Percentiles rank a stretch among this genome's conserved stretches.
phyloP scores from a whole-genome alignment of 2,329 filamentous ascomycete species.

The Cytospora schulzeri region DNA sequence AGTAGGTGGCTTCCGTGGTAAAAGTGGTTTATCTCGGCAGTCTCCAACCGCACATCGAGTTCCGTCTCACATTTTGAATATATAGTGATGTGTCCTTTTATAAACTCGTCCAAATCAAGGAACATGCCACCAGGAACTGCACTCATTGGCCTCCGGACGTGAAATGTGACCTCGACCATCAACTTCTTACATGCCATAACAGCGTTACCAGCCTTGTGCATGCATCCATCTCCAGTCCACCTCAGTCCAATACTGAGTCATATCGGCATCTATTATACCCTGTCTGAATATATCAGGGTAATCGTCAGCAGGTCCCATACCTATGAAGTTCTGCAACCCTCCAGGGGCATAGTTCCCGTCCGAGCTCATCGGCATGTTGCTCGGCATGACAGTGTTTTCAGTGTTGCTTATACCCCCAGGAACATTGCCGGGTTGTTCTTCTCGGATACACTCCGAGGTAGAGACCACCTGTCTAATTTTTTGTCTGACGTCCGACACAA shows the following conservation, averaged over 20 bases:
- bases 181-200: background rate
- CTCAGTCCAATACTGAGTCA: conserved; percentile 3
- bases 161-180: too few relatives aligned
- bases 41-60: too few relatives aligned
- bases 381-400: background rate
- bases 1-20: too few relatives aligned
- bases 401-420: background rate
- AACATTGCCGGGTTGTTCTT: background rate
- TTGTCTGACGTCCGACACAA: conserved; percentile 8
- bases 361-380: background rate
- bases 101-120: too few relatives aligned
- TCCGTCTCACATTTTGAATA: too few relatives aligned
- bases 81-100: too few relatives aligned
- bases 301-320: background rate
- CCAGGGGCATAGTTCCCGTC: background rate
- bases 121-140: too few relatives aligned
- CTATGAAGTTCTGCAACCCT: background rate
- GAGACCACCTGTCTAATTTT: background rate
- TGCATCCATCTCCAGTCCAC: conserved; percentile 17
- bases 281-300: background rate
- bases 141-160: too few relatives aligned
- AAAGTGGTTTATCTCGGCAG: too few relatives aligned
- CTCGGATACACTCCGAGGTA: background rate
- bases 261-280: background rate
- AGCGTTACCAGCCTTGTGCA: background rate